Evolutionary conservation across 768 basidiomycete species (phyloP).

Genomic region (Gautieria morchelliformis): DNA sequence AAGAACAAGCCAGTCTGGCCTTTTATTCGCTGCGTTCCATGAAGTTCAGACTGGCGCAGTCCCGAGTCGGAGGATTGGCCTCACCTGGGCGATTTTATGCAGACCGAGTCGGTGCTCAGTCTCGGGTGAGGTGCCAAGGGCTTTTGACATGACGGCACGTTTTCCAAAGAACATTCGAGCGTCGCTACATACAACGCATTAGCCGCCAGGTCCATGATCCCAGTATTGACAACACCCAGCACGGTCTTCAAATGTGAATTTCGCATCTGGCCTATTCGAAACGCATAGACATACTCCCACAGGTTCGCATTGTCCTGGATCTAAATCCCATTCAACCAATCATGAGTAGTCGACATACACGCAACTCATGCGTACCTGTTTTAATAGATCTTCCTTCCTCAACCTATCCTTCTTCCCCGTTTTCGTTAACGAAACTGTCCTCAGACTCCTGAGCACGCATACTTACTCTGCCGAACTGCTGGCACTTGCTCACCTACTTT

Average conservation of each 20-base stretch:
- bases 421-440: constrained; percentile 82
- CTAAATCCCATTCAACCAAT: constrained; percentile 27
- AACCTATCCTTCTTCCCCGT: constrained; percentile 89
- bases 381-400: constrained; percentile 77
- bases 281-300: constrained; percentile 94
- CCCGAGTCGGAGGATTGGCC: constrained; percentile 2
- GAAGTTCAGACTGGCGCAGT: not conserved
- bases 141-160: constrained; percentile 90
- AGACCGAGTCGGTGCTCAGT: constrained; percentile 78
- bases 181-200: constrained; percentile 37
- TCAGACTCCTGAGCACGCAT: constrained; percentile 9
- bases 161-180: constrained; percentile 87
- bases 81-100: constrained; percentile 70
- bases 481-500: constrained; percentile 63
- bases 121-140: constrained; percentile 77
- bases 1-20: constrained; percentile 93
- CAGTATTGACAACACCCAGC: constrained; percentile 29
- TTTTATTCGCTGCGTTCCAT: constrained; percentile 66
- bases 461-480: not conserved
- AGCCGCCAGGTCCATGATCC: not conserved
- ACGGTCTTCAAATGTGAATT: constrained; percentile 93
- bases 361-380: constrained; percentile 44
- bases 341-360: not conserved
- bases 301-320: constrained; percentile 77
- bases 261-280: constrained; percentile 92